Percentiles rank a stretch among this genome's conserved stretches.
phyloP scores from a whole-genome alignment of 805 yeast genomes.

The Lipomyces japonicus region DNA sequence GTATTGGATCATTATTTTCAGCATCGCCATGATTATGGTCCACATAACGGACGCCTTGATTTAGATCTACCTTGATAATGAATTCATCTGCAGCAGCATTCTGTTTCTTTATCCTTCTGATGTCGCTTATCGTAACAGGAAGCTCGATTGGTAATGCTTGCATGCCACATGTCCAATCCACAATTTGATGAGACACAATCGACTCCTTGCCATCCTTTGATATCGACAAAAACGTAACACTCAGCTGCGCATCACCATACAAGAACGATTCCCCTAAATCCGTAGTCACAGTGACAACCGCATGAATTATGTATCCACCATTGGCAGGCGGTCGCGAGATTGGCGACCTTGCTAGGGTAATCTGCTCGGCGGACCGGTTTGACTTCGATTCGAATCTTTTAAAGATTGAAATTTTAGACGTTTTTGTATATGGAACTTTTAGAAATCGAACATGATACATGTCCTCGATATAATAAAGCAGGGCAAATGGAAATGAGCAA shows the following conservation, averaged over 20 bases:
- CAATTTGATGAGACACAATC: not conserved
- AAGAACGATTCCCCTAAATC: slow-evolving; percentile 44
- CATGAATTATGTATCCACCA: too few relatives aligned
- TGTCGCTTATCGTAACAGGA: not conserved
- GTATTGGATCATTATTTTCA: not conserved
- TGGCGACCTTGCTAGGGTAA: not conserved
- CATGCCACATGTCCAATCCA: slow-evolving; percentile 15
- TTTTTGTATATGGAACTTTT: slow-evolving; percentile 15
- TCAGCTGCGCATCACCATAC: slow-evolving; percentile 35
- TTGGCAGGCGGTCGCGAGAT: not conserved
- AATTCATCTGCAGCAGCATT: not conserved
- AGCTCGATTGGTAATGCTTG: slow-evolving; percentile 17
- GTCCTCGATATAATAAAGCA: too few relatives aligned
- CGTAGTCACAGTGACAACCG: slow-evolving; percentile 36
- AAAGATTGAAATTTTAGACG: too few relatives aligned
- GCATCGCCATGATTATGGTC: slow-evolving; percentile 4
- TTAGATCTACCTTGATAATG: not conserved
- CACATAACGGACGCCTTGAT: not conserved
- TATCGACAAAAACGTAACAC: not conserved
- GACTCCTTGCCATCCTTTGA: not conserved
- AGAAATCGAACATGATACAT: slow-evolving; percentile 25
- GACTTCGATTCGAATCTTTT: too few relatives aligned
- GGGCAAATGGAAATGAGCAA: too few relatives aligned
- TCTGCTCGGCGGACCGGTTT: too few relatives aligned
- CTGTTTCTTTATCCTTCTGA: not conserved